Conservation (phyloP, 2,329 filamentous ascomycete genomes). For the Raffaelea arxii region DNA sequence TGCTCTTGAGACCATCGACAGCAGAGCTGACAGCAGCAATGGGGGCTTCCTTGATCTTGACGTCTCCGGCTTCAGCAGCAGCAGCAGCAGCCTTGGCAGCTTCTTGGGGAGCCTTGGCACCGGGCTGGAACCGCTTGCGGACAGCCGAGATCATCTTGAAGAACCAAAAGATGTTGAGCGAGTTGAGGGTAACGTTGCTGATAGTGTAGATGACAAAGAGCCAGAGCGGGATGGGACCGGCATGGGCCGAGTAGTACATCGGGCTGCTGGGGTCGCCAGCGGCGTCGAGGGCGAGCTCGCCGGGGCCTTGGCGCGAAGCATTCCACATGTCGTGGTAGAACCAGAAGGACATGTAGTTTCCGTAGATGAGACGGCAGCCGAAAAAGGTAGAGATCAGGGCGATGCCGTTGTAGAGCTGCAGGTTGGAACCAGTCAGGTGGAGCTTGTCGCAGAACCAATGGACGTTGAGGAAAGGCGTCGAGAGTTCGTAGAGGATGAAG, state of each 20-base stretch:
- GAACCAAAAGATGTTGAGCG: slow-evolving; percentile 79
- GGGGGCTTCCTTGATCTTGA: slow-evolving; percentile 11
- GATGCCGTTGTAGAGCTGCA: slow-evolving; percentile 71
- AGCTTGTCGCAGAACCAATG: slow-evolving; percentile 92
- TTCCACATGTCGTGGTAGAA: slow-evolving; percentile 63
- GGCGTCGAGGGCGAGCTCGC: slow-evolving; percentile 19
- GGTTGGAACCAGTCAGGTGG: slow-evolving; percentile 61
- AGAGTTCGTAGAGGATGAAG: slow-evolving; percentile 84
- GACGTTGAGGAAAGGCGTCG: slow-evolving; percentile 75
- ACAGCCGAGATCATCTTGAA: slow-evolving; percentile 77
- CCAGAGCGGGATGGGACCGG: slow-evolving; percentile 56
- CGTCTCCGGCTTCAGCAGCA: slow-evolving; percentile 16
- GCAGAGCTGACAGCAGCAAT: neutral
- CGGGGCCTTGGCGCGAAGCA: slow-evolving; percentile 37
- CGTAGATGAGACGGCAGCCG: slow-evolving; percentile 66
- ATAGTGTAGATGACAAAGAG: slow-evolving; percentile 57
- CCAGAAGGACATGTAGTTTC: slow-evolving; percentile 59
- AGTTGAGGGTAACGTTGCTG: slow-evolving; percentile 63
- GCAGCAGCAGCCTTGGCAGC: slow-evolving; percentile 14
- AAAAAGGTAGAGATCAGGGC: slow-evolving; percentile 66
- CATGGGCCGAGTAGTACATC: slow-evolving; percentile 40
- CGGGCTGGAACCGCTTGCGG: slow-evolving; percentile 60
- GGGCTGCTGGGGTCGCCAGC: slow-evolving; percentile 18
- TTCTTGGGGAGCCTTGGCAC: slow-evolving; percentile 21
- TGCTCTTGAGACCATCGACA: slow-evolving; percentile 3